Base-by-base conservation (phyloP, 345 rosid species). In the Euphorbia pulcherrima region DNA sequence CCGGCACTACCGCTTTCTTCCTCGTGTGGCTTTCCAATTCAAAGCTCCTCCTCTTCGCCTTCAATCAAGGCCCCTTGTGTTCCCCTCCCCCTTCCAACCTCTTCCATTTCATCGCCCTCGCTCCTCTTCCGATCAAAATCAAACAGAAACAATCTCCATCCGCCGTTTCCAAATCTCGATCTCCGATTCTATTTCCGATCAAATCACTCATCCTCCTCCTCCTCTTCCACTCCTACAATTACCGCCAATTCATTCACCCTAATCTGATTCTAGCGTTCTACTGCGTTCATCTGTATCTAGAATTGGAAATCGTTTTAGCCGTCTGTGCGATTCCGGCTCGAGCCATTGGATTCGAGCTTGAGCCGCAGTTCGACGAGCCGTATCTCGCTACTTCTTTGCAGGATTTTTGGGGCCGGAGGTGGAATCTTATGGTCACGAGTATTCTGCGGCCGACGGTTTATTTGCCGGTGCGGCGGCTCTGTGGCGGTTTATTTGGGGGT, bases 341-440 rank as follows among this genome's bases (percentile, higher is more conserved):
- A 29, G 70, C 72, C 69, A 48, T 87, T 0, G 86, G 94, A 8
- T 68, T 78, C 55, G 87, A 86, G 64, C 65, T 85, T 5, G 86
- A 86, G 62, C 94, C 88, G 16, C 88, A 81, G 58, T 89, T 86
- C 64, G 74, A 84, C 30, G 87, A 84, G 61, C 96, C 90, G 1
- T 85, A 80, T 74, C 76, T 86, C 1, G 13, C 92, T 26, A 84
- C 90, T 53, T 87, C 94, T 1, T 70, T 92, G 0, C 97, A 92
- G 68, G 92, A 89, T 75, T 92, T 92, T 37, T 92, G 96, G 96
- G 79, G 96, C 29, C 80, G 68, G 0, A 77, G 98, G 44, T 92
- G 98, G 96, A 92, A 87, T 65, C 82, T 85, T 41, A 80, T 85
- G 83, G 92, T 84, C 39, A 66, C 88, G 0, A 54, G 68, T 8